phyloP scores from a whole-genome alignment of 2,329 filamentous ascomycete genomes.

The Penicillium vulpinum region DNA sequence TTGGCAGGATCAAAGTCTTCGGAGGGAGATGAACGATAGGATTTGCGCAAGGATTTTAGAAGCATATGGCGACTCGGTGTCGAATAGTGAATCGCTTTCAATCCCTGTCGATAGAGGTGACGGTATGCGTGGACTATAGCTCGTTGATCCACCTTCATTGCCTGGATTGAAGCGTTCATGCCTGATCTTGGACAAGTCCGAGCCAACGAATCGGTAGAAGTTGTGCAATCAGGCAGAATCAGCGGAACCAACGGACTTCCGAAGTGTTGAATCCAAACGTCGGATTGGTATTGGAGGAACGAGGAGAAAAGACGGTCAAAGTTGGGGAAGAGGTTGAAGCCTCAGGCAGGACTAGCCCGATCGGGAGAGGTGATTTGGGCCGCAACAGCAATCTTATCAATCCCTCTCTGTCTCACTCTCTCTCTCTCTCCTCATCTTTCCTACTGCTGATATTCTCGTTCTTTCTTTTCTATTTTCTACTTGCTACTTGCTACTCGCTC shows the following conservation, averaged over 20 bases:
- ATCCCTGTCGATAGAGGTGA: conserved; percentile 54
- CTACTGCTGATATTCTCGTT: background rate
- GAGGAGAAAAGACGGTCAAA: conserved; percentile 6
- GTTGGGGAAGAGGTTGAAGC: conserved; percentile 7
- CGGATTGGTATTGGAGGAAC: background rate
- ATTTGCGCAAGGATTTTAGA: conserved; percentile 44
- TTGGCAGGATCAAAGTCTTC: conserved; percentile 41
- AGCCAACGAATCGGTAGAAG: background rate
- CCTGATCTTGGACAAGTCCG: background rate
- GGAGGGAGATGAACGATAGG: conserved; percentile 42
- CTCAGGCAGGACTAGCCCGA: conserved; percentile 28
- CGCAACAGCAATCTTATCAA: conserved; percentile 22
- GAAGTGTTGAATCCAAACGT: background rate
- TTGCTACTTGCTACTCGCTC: background rate
- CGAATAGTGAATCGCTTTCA: conserved; percentile 59
- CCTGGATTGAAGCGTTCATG: conserved; percentile 9
- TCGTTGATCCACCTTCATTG: conserved; percentile 21
- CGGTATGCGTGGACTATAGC: conserved; percentile 57
- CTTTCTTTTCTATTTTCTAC: background rate
- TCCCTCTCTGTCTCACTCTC: conserved; percentile 2
- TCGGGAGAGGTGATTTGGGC: conserved; percentile 27
- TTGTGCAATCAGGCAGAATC: background rate
- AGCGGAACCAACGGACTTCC: background rate
- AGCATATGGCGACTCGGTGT: conserved; percentile 58
- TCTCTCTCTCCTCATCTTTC: background rate